Base-by-base conservation (phyloP, 768 basidiomycete genomes). In the Sistotremastrum niveocremeum region DNA sequence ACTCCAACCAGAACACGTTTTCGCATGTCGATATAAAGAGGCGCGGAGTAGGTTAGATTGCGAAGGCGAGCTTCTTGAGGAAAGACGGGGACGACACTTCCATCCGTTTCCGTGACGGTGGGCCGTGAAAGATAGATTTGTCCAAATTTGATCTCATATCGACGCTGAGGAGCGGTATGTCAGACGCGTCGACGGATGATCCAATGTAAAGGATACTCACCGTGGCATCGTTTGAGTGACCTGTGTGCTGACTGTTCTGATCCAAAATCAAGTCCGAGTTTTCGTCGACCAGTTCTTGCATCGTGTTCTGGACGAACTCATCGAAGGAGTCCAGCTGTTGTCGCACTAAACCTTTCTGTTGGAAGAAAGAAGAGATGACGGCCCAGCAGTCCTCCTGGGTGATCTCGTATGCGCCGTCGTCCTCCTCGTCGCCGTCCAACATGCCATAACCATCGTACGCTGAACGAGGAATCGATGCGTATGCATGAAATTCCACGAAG, bases 201-300 rank as follows among this genome's bases (percentile, higher is more conserved):
- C 41, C 31, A 35, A 35, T 20, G 10, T 31, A 41, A 34, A 20
- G 20, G 43, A 46, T 12, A 46, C 58, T 46, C 41, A 60, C 59
- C 43, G 57, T 52, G 35, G 49, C 51, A 50, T 77, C 75, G 50
- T 79, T 73, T 37, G 70, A 65, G 52, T 85, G 82, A 4, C 94
- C 94, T 6, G 91, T 85, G 61, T 95, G 90, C 64, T 99, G 95
- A 61, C 88, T 84, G 44, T 84, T 84, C 65, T 98, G 95, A 66
- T 98, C 94, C 41, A 99, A 70, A 52, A 94, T 91, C 57, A 99
- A 77, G 56, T 89, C 88, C n/a, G 82, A 67, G 52, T 88, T 88
- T 66, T 99, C 95, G 61, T 97, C 95, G 20, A 99, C 93, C 29
- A 99, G 73, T 61, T 98, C 95, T 65, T 98, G 94, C 91, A 99